Percentiles rank a stretch among this genome's conserved stretches.
These are phyloP conservation scores for Fraxinus floribunda DNA, from an alignment of 305 asterid genomes.

Conservation along the genomic window DNA sequence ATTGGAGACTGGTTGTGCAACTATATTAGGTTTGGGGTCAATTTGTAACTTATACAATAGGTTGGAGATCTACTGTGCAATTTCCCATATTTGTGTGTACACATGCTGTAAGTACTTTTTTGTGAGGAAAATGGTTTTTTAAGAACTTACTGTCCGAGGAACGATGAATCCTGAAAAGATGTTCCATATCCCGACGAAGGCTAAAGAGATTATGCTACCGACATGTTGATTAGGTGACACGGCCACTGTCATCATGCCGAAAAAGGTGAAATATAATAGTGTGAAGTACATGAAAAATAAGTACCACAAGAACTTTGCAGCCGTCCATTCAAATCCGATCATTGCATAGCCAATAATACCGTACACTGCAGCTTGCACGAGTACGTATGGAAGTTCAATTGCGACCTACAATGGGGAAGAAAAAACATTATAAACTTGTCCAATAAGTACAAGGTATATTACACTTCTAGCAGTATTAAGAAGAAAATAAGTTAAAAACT, in stretches of 20 bases:
- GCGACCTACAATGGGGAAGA: conserved; percentile 31
- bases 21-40: background rate
- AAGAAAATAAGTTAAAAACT: background rate
- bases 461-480: background rate
- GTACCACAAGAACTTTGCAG: conserved; percentile 49
- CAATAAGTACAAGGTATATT: background rate
- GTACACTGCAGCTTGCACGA: conserved; percentile 37
- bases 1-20: background rate
- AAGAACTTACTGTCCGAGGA: conserved; percentile 48
- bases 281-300: conserved; percentile 48
- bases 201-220: conserved; percentile 31
- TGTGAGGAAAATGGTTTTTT: background rate
- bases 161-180: conserved; percentile 50
- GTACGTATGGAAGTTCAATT: conserved; percentile 50
- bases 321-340: conserved; percentile 52
- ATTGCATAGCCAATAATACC: conserved; percentile 39
- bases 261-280: conserved; percentile 46
- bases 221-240: conserved; percentile 50
- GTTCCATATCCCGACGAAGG: conserved; percentile 40
- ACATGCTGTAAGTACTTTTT: background rate
- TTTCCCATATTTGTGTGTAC: background rate
- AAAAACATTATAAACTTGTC: background rate
- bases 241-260: conserved; percentile 59
- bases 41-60: background rate
- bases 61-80: background rate